A percentile compares a stretch with the other conserved stretches of the same genome.
These are phyloP conservation scores for Huntiella savannae DNA, from an alignment of 2,329 filamentous ascomycete species.

Conservation along the genomic window DNA sequence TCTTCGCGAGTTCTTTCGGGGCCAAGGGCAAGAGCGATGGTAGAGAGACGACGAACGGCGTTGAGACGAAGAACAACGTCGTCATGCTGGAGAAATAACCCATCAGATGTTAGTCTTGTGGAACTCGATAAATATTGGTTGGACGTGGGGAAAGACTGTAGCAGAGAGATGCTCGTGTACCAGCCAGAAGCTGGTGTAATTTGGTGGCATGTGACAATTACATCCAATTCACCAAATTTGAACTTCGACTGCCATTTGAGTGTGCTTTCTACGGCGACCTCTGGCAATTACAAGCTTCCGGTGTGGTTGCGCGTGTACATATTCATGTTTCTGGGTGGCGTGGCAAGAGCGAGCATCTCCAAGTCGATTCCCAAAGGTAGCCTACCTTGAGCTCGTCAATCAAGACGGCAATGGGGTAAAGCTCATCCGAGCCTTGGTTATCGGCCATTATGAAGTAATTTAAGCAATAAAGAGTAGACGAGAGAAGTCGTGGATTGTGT, in stretches of 20 bases:
- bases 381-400: slow-evolving; percentile 97
- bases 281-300: background rate
- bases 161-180: too few relatives aligned
- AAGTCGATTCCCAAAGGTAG: background rate
- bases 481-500: background rate
- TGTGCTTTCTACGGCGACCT: too few relatives aligned
- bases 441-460: slow-evolving; percentile 53
- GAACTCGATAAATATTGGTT: background rate
- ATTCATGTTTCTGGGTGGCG: background rate
- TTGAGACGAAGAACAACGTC: slow-evolving; percentile 96
- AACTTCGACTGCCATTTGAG: too few relatives aligned
- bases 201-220: too few relatives aligned
- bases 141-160: too few relatives aligned
- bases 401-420: slow-evolving; percentile 97
- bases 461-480: background rate
- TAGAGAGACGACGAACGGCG: slow-evolving; percentile 93
- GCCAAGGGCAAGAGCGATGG: slow-evolving; percentile 89
- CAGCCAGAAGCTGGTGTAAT: too few relatives aligned
- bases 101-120: background rate
- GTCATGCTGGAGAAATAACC: slow-evolving; percentile 50
- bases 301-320: background rate
- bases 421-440: slow-evolving; percentile 83
- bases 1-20: slow-evolving; percentile 94
- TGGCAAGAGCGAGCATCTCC: background rate
- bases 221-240: too few relatives aligned